These are phyloP conservation scores for Moesziomyces antarcticus DNA, from an alignment of 1,284 basidiomycete genomes.

Conservation along the genomic window DNA sequence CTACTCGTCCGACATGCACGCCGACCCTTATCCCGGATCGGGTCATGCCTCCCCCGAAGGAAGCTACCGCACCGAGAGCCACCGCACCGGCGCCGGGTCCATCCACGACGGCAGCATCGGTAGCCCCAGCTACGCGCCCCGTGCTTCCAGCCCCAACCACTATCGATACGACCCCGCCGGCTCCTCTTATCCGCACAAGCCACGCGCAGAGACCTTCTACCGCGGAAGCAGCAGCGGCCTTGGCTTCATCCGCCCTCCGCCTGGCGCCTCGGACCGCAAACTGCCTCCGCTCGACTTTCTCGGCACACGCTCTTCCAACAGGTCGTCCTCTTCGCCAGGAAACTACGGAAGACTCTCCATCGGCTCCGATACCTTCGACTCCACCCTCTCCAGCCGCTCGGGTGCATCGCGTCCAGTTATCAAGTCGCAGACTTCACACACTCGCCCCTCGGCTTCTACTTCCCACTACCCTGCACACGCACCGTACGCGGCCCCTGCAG, in stretches of 20 bases:
- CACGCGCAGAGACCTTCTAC: conserved; percentile 33
- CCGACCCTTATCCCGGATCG: conserved; percentile 12
- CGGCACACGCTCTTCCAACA: conserved; percentile 11
- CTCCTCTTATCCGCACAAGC: conserved; percentile 11
- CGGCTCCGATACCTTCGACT: conserved; percentile 23
- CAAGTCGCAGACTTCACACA: conserved; percentile 8
- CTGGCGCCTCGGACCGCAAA: conserved; percentile 18
- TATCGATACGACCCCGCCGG: conserved; percentile 30
- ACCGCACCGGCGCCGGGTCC: conserved; percentile 15
- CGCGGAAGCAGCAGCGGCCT: conserved; percentile 43
- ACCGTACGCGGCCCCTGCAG: neutral
- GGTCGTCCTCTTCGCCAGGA: conserved; percentile 26
- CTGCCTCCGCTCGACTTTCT: conserved; percentile 33
- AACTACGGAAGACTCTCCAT: conserved; percentile 27
- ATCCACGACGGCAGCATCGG: conserved; percentile 26
- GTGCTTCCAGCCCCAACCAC: conserved; percentile 19
- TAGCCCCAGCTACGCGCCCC: conserved; percentile 22
- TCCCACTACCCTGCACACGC: neutral
- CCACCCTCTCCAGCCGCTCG: conserved; percentile 10
- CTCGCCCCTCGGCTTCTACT: conserved; percentile 4
- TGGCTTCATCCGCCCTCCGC: conserved; percentile 33
- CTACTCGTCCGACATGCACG: conserved; percentile 3
- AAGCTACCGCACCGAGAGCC: conserved; percentile 24
- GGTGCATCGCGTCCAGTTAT: conserved; percentile 2
- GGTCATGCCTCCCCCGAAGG: conserved; percentile 20